phyloP scores from a whole-genome alignment of 805 yeast genomes.

The Candida qinlingensis region DNA sequence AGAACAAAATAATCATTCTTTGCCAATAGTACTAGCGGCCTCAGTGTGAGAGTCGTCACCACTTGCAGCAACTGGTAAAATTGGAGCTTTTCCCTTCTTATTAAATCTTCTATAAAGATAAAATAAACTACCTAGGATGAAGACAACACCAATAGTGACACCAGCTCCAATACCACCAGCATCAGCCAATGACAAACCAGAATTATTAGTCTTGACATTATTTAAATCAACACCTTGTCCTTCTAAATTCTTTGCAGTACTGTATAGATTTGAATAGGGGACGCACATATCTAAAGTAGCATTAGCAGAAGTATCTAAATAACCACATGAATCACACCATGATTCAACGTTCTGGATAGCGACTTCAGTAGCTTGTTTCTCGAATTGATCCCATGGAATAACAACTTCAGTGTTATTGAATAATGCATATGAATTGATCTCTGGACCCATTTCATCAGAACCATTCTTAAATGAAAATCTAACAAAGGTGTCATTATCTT shows the following conservation, averaged over 20 bases:
- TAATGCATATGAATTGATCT: conserved; percentile 31
- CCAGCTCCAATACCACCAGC: conserved; percentile 53
- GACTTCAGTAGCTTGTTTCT: conserved; percentile 20
- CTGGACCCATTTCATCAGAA: conserved; percentile 28
- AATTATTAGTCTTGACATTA: conserved; percentile 6
- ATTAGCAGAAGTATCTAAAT: conserved; percentile 12
- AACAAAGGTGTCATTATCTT: conserved; percentile 26
- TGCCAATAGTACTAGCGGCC: background rate
- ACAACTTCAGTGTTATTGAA: conserved; percentile 29
- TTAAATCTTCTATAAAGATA: conserved; percentile 13
- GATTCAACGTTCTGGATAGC: conserved; percentile 24
- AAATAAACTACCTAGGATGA: conserved; percentile 28
- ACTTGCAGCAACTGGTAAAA: background rate
- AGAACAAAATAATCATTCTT: background rate
- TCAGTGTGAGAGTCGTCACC: background rate
- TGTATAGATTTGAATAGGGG: conserved; percentile 28
- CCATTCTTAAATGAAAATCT: conserved; percentile 44
- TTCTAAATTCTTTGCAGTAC: conserved; percentile 25
- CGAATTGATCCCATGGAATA: conserved; percentile 35
- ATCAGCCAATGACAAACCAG: conserved; percentile 30
- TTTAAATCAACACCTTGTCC: conserved; percentile 28
- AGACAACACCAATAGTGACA: conserved; percentile 36
- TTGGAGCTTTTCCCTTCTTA: background rate
- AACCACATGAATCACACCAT: conserved; percentile 40
- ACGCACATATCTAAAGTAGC: conserved; percentile 30